Percentiles rank a stretch among this genome's conserved stretches.
Conservation (phyloP, 306 rosid species). For the Morella rubra region DNA sequence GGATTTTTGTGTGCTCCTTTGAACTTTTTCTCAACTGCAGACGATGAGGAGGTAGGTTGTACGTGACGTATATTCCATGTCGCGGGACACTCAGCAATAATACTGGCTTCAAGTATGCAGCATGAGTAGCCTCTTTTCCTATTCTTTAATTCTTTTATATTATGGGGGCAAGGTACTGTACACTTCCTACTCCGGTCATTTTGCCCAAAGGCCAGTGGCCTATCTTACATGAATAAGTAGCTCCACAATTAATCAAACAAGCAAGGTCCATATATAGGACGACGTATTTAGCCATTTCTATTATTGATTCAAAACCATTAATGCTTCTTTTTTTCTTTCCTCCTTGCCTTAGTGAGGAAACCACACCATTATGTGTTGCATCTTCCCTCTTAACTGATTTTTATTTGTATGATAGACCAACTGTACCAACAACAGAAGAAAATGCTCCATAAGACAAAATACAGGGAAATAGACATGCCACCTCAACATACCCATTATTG, state of each 20-base stretch:
- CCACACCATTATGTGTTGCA: background rate
- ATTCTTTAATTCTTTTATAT: background rate
- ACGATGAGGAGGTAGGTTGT: background rate
- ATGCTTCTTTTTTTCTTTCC: background rate
- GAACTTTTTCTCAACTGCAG: background rate
- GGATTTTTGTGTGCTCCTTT: background rate
- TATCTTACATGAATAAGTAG: background rate
- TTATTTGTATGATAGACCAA: background rate
- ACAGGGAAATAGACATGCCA: conserved; percentile 6
- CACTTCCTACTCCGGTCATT: background rate
- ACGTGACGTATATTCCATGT: background rate
- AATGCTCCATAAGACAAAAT: background rate
- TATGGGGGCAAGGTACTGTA: background rate
- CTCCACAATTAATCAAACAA: background rate
- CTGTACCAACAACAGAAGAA: background rate
- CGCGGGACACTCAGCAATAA: background rate
- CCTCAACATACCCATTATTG: background rate
- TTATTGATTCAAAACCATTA: background rate
- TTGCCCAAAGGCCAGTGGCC: background rate
- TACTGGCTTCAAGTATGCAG: background rate
- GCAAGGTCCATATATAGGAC: background rate
- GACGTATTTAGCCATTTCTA: background rate
- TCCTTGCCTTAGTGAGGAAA: background rate
- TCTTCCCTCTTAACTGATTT: background rate
- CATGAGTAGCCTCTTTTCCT: background rate